These are phyloP conservation scores for bread wheat (Triticum aestivum) DNA, from an alignment of 176 grass and related monocot genomes.

Conservation along the genomic window IWGSC_CS_RefSeq_v2.1 NC_057802.1:93949618-93950117, in stretches of 20 bases:
- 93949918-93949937: constrained; percentile 50
- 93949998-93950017: no score
- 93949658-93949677: constrained; percentile 23
- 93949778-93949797: not conserved
- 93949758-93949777: not conserved
- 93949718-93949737: not conserved
- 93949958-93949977: not conserved
- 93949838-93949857: constrained; percentile 71
- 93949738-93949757: not conserved
- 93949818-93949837: constrained; percentile 50
- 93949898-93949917: constrained; percentile 62
- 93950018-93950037: not conserved
- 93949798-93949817: not conserved
- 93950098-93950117: no score
- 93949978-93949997: no score
- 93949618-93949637: constrained; percentile 73
- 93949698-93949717: no score
- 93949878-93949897: constrained; percentile 87
- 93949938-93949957: not conserved
- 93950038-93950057: not conserved
- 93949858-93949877: constrained; percentile 84
- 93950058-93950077: no score
- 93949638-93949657: constrained; percentile 36
- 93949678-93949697: not conserved
- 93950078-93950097: no score